These are phyloP conservation scores for Arthrobotrys sinensis DNA, from an alignment of 2,329 filamentous ascomycete genomes.

Conservation along the genomic window DNA sequence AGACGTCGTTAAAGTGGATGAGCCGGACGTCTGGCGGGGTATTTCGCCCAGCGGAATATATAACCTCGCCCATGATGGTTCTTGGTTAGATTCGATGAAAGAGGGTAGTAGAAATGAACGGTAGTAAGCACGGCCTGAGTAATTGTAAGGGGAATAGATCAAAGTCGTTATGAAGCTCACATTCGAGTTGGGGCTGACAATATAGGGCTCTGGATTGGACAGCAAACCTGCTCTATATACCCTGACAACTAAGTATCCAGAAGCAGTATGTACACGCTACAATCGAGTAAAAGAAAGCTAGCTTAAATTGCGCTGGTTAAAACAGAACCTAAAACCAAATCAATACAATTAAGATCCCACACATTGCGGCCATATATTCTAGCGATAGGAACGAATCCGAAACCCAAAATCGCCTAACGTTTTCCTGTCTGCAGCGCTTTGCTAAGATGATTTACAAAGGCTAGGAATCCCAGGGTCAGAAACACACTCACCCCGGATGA, in stretches of 20 bases:
- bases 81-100: background rate
- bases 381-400: no score
- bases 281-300: background rate
- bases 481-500: background rate
- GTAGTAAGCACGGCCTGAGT: background rate
- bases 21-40: slow-evolving; percentile 81
- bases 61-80: slow-evolving; percentile 51
- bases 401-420: no score
- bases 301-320: background rate
- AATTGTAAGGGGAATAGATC: background rate
- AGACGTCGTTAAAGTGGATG: slow-evolving; percentile 94
- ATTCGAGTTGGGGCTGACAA: background rate
- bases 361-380: background rate
- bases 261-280: background rate
- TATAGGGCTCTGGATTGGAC: slow-evolving; percentile 4
- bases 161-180: background rate
- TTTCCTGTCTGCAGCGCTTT: no score
- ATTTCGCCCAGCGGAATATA: slow-evolving; percentile 64
- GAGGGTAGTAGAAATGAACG: background rate
- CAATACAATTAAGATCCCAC: no score
- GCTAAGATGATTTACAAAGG: background rate
- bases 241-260: background rate
- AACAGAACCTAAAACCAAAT: background rate
- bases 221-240: background rate
- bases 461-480: no score